Conservation (phyloP, 805 yeast genomes). For the Pichia membranifaciens region DNA sequence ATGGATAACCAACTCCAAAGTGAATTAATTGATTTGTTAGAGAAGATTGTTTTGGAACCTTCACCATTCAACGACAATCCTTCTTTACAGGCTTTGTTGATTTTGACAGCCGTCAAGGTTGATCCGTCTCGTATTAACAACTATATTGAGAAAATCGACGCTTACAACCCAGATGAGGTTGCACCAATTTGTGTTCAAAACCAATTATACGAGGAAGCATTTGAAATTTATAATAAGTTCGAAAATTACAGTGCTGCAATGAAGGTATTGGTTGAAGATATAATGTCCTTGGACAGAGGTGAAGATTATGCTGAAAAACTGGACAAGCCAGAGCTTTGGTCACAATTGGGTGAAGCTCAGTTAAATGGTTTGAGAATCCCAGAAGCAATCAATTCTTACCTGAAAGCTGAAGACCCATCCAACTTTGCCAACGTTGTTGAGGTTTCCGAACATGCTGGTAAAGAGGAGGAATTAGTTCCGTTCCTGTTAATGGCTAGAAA, state of each 20-base stretch:
- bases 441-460: conserved; percentile 91
- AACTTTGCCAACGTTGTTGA: conserved; percentile 91
- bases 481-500: conserved; percentile 89
- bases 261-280: conserved; percentile 85
- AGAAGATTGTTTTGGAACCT: conserved; percentile 94
- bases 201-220: conserved; percentile 88
- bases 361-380: conserved; percentile 86
- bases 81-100: conserved; percentile 86
- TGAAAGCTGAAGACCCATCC: conserved; percentile 85
- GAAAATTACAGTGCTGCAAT: conserved; percentile 74
- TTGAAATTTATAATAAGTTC: conserved; percentile 82
- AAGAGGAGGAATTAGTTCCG: conserved; percentile 85
- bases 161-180: conserved; percentile 89
- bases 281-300: conserved; percentile 93
- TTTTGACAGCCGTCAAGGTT: conserved; percentile 93
- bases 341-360: conserved; percentile 93
- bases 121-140: conserved; percentile 79
- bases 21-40: conserved; percentile 90
- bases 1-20: conserved; percentile 92
- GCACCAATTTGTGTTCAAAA: conserved; percentile 88
- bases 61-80: conserved; percentile 95
- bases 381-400: conserved; percentile 88
- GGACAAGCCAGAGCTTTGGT: conserved; percentile 85
- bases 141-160: conserved; percentile 84
- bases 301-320: conserved; percentile 87